A percentile compares a stretch with the other conserved stretches of the same genome.
Evolutionary conservation across 106 monocot species (phyloP).

Genomic region (Narthecium ossifragum): DNA sequence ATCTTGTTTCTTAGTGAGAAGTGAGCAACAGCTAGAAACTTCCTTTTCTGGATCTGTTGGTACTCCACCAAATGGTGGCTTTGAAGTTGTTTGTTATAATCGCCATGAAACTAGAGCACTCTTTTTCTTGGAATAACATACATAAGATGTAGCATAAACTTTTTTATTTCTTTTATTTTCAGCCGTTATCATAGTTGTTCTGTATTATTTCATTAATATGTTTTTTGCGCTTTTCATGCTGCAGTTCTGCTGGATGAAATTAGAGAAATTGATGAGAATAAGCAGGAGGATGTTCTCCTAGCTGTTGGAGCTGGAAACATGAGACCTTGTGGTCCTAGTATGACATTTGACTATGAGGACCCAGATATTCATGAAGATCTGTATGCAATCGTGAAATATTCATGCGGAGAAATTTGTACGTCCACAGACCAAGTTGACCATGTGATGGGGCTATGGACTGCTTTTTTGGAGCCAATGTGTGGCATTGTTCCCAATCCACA

Average conservation of each 20-base stretch:
- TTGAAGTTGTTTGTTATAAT: too few species aligned
- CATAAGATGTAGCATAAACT: too few species aligned
- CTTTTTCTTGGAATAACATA: too few species aligned
- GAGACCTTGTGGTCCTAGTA: constrained; percentile 51
- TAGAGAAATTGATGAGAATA: constrained; percentile 94
- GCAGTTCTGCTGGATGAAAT: constrained; percentile 86
- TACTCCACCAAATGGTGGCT: too few species aligned
- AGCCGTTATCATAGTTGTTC: too few species aligned
- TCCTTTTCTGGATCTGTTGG: too few species aligned
- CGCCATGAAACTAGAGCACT: too few species aligned
- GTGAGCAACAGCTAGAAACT: too few species aligned
- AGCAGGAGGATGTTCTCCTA: constrained; percentile 77
- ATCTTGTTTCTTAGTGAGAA: too few species aligned
- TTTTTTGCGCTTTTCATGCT: constrained; percentile 2
- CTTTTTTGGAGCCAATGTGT: constrained; percentile 77
- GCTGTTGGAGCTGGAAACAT: constrained; percentile 79
- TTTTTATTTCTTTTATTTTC: too few species aligned
- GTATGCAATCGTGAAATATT: constrained; percentile 82
- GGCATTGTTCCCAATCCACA: constrained; percentile 49
- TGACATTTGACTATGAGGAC: constrained; percentile 75
- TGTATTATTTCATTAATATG: neutral
- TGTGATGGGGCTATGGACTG: constrained; percentile 89
- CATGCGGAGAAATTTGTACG: constrained; percentile 80
- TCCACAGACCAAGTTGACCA: constrained; percentile 78
- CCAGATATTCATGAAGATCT: constrained; percentile 65